phyloP scores from a whole-genome alignment of 2,329 filamentous ascomycete genomes.

The Phaeoacremonium minimum region DNA sequence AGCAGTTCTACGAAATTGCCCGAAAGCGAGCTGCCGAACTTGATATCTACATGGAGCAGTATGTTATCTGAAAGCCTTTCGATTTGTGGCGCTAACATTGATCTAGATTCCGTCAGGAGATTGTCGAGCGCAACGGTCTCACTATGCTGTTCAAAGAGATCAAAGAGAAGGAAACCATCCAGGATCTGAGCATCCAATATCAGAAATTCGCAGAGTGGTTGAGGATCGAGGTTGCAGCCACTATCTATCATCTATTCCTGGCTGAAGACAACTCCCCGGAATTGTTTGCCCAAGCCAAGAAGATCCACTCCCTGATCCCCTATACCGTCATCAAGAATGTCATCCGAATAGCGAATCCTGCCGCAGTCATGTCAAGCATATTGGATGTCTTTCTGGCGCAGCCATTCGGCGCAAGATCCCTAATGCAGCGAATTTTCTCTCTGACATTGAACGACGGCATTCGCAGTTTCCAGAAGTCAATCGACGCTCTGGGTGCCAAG shows the following conservation, averaged over 20 bases:
- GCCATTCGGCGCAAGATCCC: conserved; percentile 82
- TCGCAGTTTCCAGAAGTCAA: conserved; percentile 76
- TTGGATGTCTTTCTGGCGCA: conserved; percentile 94
- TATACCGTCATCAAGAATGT: conserved; percentile 95
- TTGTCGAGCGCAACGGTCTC: conserved; percentile 72
- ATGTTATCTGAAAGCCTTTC: conserved; percentile 24
- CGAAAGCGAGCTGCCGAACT: conserved; percentile 84
- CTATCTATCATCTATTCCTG: conserved; percentile 93
- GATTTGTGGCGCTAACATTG: conserved; percentile 10
- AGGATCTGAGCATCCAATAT: conserved; percentile 88
- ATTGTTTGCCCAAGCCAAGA: conserved; percentile 87
- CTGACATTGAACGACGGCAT: conserved; percentile 91
- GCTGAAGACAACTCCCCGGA: conserved; percentile 98
- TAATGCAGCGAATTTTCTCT: conserved; percentile 92
- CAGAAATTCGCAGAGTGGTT: conserved; percentile 98
- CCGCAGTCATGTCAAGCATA: conserved; percentile 93
- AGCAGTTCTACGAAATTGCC: conserved; percentile 92
- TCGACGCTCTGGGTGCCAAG: conserved; percentile 71
- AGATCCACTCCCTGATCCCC: conserved; percentile 90
- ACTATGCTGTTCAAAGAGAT: conserved; percentile 93
- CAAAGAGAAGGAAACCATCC: conserved; percentile 80
- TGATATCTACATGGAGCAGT: conserved; percentile 97
- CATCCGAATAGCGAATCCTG: conserved; percentile 92
- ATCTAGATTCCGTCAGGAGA: conserved; percentile 58
- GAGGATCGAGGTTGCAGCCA: conserved; percentile 93